Percentiles rank a stretch among this genome's conserved stretches.
These are phyloP conservation scores for Annulohypoxylon bovei DNA, from an alignment of 495 filamentous ascomycete species.

Conservation along the genomic window DNA sequence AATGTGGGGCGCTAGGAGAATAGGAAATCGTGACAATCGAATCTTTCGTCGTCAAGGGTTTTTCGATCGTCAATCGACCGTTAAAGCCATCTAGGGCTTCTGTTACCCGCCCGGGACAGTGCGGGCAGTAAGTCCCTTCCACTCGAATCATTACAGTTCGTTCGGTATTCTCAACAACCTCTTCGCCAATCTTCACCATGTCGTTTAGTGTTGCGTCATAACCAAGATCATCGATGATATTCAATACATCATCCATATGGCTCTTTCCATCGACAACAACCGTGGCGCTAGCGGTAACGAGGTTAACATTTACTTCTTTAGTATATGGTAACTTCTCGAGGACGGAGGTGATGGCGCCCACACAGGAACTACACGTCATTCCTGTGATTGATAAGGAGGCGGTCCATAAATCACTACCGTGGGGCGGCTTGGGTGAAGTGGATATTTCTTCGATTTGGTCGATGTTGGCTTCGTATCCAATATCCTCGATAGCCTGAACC, in stretches of 20 bases:
- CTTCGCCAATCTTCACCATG: not conserved
- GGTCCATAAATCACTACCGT: not conserved
- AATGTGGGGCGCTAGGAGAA: not conserved
- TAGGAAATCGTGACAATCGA: not conserved
- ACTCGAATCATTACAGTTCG: not conserved
- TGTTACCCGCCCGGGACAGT: not conserved
- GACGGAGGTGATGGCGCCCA: not conserved
- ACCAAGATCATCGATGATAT: not conserved
- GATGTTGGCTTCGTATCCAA: not conserved
- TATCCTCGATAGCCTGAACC: not conserved
- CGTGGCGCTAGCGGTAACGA: not conserved
- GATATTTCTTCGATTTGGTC: not conserved
- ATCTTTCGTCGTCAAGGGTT: not conserved
- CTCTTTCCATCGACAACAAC: not conserved
- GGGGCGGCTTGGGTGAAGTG: not conserved
- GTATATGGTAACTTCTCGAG: not conserved
- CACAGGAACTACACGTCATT: slow-evolving; percentile 7
- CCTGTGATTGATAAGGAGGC: not conserved
- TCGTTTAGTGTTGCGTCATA: not conserved
- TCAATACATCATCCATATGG: not conserved
- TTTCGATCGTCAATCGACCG: not conserved
- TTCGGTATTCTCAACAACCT: not conserved
- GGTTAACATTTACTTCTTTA: slow-evolving; percentile 3
- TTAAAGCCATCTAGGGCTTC: not conserved
- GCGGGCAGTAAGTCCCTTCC: slow-evolving; percentile 1